phyloP scores from a whole-genome alignment of 306 rosid species.

The Prunus mongolica region DNA sequence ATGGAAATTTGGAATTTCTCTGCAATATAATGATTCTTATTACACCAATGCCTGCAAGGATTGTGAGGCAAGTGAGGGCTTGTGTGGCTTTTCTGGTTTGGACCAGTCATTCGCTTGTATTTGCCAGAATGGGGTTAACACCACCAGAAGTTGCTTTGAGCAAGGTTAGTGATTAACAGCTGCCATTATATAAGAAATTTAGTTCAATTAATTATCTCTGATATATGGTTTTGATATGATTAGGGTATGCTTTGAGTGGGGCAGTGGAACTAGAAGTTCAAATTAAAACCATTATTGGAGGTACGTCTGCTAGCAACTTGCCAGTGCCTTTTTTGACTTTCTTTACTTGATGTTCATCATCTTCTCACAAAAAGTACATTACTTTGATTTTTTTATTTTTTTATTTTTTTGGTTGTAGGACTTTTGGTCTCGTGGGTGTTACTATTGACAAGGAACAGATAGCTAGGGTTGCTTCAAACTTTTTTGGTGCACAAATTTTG shows the following conservation, averaged over 20 bases:
- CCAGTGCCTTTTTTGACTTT: constrained; percentile 13
- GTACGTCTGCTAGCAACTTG: constrained; percentile 22
- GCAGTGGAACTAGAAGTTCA: constrained; percentile 31
- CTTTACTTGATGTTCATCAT: neutral
- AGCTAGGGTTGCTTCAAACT: neutral
- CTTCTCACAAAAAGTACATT: neutral
- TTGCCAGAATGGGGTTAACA: constrained; percentile 39
- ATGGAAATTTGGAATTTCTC: constrained; percentile 47
- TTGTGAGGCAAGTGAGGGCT: constrained; percentile 44
- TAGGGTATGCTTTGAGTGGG: constrained; percentile 47
- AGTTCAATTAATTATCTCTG: neutral
- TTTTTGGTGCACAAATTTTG: neutral
- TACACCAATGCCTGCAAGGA: constrained; percentile 29
- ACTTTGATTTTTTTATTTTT: neutral
- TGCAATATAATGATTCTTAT: constrained; percentile 47
- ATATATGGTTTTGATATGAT: constrained; percentile 4
- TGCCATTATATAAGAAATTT: neutral
- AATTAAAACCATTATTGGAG: constrained; percentile 34
- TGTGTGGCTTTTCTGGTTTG: constrained; percentile 41
- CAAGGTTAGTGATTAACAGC: constrained; percentile 31
- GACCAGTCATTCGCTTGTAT: constrained; percentile 45
- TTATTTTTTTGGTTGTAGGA: neutral
- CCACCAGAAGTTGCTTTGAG: constrained; percentile 37
- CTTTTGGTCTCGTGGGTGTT: constrained; percentile 10
- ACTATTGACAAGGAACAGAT: neutral